Evolutionary conservation across 345 rosid genomes (phyloP).

Genomic region (Triadica sebifera): DNA sequence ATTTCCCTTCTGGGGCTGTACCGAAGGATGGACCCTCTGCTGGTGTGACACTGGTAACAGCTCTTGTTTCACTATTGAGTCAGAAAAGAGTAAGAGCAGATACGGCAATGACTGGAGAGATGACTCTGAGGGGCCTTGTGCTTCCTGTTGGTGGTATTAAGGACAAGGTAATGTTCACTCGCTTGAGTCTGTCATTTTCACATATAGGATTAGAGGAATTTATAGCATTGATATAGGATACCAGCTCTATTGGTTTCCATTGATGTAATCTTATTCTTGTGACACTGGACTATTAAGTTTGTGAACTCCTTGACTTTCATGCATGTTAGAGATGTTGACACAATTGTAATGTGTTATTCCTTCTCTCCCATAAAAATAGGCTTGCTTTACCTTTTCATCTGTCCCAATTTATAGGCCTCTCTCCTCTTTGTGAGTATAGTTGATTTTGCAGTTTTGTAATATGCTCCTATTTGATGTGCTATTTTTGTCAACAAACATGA

Average conservation of each 20-base stretch:
- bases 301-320: background rate
- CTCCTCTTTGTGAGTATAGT: too few relatives aligned
- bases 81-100: constrained; percentile 87
- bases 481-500: too few relatives aligned
- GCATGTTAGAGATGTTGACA: background rate
- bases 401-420: too few relatives aligned
- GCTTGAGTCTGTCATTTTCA: constrained; percentile 9
- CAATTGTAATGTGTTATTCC: background rate
- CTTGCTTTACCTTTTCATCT: too few relatives aligned
- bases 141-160: constrained; percentile 97
- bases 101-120: constrained; percentile 99
- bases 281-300: background rate
- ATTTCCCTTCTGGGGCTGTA: constrained; percentile 97
- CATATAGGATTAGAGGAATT: background rate
- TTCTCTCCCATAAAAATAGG: too few relatives aligned
- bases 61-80: constrained; percentile 84
- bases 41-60: constrained; percentile 93
- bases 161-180: constrained; percentile 61
- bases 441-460: too few relatives aligned
- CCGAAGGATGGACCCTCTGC: constrained; percentile 99
- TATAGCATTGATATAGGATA: too few relatives aligned
- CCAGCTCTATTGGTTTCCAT: background rate
- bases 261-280: background rate
- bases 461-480: too few relatives aligned
- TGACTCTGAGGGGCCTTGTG: constrained; percentile 95